Conservation (phyloP, 257 asterid genomes). For the Ocimum tenuiflorum region DNA sequence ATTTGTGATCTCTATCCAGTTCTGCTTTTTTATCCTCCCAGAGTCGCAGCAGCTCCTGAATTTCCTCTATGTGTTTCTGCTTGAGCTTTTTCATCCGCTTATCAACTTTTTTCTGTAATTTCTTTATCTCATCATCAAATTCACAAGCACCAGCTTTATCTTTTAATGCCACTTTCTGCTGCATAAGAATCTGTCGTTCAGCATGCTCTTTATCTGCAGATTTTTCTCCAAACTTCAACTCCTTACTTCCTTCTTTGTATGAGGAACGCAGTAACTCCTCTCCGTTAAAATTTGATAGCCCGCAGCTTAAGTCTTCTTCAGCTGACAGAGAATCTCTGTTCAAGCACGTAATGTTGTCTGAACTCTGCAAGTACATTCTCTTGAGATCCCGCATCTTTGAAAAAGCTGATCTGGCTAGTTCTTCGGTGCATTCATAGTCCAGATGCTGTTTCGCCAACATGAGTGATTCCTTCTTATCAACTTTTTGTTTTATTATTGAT, state of each 20-base stretch:
- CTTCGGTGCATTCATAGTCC: conserved; percentile 58
- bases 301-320: conserved; percentile 20
- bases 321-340: conserved; percentile 4
- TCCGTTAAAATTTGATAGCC: conserved; percentile 15
- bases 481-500: conserved; percentile 38
- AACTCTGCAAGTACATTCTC: conserved; percentile 32
- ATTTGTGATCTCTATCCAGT: conserved; percentile 37
- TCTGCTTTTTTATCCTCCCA: conserved; percentile 39
- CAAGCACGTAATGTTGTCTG: conserved; percentile 11
- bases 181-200: too few species aligned
- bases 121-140: conserved; percentile 20
- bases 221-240: conserved; percentile 24
- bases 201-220: conserved; percentile 18
- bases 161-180: conserved; percentile 8
- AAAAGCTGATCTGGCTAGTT: conserved; percentile 40
- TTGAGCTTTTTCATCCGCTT: conserved; percentile 48
- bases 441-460: conserved; percentile 37
- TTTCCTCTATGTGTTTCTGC: conserved; percentile 37
- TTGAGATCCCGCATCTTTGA: conserved; percentile 41
- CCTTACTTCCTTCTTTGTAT: conserved; percentile 12
- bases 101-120: conserved; percentile 32
- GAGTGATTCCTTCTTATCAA: conserved; percentile 43
- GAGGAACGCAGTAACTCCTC: conserved; percentile 18
- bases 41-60: conserved; percentile 30
- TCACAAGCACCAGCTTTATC: conserved; percentile 26